A percentile compares a stretch with the other conserved stretches of the same genome.
Evolutionary conservation across 768 basidiomycete species (phyloP).

Genomic region (Serendipita sp.): DNA sequence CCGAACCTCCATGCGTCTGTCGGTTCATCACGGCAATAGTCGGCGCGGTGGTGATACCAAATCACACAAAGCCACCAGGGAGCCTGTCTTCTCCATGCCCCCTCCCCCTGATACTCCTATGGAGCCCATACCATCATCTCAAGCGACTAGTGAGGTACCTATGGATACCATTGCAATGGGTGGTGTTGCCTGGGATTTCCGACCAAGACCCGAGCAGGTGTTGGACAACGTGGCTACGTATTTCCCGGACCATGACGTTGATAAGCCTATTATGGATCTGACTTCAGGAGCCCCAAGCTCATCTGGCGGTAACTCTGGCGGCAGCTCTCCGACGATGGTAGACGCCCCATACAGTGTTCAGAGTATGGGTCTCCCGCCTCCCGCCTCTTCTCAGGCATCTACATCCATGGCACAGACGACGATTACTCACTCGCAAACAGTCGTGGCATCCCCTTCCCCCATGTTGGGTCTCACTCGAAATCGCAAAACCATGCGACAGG

Average conservation of each 20-base stretch:
- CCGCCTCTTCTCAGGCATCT: not conserved
- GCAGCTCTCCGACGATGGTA: constrained; percentile 54
- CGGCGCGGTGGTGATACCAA: constrained; percentile 23
- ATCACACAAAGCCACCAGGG: constrained; percentile 7
- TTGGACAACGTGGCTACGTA: constrained; percentile 85
- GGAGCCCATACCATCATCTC: not conserved
- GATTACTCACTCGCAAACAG: constrained; percentile 16
- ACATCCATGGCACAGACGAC: constrained; percentile 23
- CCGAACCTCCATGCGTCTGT: constrained; percentile 19
- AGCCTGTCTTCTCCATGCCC: constrained; percentile 12
- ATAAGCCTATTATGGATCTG: constrained; percentile 87
- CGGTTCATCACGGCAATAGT: constrained; percentile 30
- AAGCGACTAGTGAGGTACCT: constrained; percentile 12
- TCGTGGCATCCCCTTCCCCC: constrained; percentile 13
- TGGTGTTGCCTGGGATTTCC: constrained; percentile 71
- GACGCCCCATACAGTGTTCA: constrained; percentile 27
- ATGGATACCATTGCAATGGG: constrained; percentile 44
- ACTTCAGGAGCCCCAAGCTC: constrained; percentile 16
- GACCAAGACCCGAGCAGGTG: constrained; percentile 83
- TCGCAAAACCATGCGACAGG: constrained; percentile 78
- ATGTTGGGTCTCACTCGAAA: constrained; percentile 28
- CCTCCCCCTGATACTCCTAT: not conserved
- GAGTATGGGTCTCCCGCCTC: not conserved
- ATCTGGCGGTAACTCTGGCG: constrained; percentile 31
- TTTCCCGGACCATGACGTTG: constrained; percentile 92